phyloP scores from a whole-genome alignment of 768 basidiomycete species.

The Russula abietina region DNA sequence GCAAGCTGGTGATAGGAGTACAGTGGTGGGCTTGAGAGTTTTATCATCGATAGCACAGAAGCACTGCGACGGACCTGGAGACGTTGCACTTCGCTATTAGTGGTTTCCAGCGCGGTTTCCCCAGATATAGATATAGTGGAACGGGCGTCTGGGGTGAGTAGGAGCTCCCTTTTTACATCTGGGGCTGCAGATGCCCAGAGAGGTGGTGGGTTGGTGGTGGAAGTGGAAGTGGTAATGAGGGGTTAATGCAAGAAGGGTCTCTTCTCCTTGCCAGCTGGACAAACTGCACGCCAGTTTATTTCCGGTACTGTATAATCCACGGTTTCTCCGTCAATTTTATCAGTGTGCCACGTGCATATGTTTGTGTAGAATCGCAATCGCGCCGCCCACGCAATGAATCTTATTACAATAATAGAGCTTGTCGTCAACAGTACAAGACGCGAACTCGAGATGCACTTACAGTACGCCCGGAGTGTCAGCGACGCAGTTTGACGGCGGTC shows the following conservation, averaged over 20 bases:
- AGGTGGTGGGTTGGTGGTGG: not conserved
- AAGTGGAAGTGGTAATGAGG: not conserved
- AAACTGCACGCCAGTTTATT: not conserved
- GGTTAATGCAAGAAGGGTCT: not conserved
- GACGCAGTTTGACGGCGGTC: not conserved
- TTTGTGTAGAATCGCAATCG: not conserved
- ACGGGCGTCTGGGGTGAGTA: not conserved
- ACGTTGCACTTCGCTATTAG: not conserved
- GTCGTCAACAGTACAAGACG: not conserved
- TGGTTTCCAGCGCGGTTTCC: not conserved
- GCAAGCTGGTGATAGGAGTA: not conserved
- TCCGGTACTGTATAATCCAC: not conserved
- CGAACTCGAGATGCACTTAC: not conserved
- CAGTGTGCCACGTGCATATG: not conserved
- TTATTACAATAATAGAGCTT: not conserved
- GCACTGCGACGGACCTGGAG: not conserved
- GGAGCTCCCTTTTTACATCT: not conserved
- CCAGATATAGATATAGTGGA: not conserved
- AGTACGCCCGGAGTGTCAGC: too few relatives aligned
- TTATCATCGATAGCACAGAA: not conserved
- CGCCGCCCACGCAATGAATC: not conserved
- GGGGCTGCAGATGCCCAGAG: not conserved
- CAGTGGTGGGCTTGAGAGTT: not conserved
- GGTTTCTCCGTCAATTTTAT: not conserved
- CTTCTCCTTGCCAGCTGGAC: not conserved